phyloP scores from a whole-genome alignment of 345 rosid species.

The Anacardium occidentale region DNA sequence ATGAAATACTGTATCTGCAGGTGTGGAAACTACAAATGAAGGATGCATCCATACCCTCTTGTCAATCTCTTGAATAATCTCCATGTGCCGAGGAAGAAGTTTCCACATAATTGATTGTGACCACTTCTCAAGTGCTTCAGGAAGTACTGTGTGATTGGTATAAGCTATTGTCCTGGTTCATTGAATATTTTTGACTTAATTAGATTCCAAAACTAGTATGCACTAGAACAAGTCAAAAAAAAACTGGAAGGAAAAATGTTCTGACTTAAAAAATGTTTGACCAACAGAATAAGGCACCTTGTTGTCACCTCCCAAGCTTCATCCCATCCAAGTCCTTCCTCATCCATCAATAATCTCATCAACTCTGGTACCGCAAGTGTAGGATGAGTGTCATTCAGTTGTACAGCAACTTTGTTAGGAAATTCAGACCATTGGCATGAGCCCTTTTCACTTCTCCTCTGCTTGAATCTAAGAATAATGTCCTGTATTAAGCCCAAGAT shows the following conservation, averaged over 20 bases:
- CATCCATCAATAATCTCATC: conserved; percentile 88
- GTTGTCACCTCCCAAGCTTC: conserved; percentile 94
- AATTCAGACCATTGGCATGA: conserved; percentile 81
- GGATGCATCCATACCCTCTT: conserved; percentile 55
- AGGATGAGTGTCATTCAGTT: conserved; percentile 97
- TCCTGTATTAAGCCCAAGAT: conserved; percentile 55
- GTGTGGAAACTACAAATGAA: conserved; percentile 10
- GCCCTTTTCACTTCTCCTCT: conserved; percentile 54
- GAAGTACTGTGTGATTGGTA: conserved; percentile 98
- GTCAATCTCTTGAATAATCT: conserved; percentile 90
- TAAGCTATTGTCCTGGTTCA: conserved; percentile 81
- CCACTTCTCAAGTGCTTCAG: conserved; percentile 99
- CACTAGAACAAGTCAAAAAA: conserved; percentile 13
- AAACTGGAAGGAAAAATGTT: background rate
- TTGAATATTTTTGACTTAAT: conserved; percentile 19
- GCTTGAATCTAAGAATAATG: conserved; percentile 79
- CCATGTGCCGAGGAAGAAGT: conserved; percentile 99
- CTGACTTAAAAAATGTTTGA: background rate
- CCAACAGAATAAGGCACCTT: conserved; percentile 38
- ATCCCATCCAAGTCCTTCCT: conserved; percentile 94
- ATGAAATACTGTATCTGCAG: conserved; percentile 12
- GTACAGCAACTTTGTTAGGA: conserved; percentile 87
- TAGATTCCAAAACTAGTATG: conserved; percentile 16
- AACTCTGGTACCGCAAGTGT: conserved; percentile 97
- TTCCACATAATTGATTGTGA: conserved; percentile 90